phyloP scores from a whole-genome alignment of 108 stramenopile species.

The Epipyxis sp. region DNA sequence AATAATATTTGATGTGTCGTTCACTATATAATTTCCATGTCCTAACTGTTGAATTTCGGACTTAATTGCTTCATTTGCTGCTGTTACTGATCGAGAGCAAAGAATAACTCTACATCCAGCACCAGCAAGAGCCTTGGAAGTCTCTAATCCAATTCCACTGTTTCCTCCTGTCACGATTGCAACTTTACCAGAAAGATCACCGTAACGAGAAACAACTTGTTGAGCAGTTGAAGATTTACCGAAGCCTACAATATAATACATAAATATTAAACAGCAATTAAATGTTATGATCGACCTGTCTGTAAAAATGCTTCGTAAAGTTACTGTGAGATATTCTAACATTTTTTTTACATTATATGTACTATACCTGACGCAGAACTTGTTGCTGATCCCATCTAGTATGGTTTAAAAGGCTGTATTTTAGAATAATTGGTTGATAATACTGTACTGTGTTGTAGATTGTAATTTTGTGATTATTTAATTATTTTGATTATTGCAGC shows the following conservation, averaged over 20 bases:
- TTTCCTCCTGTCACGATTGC: constrained; percentile 55
- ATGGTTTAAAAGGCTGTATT: too few relatives aligned
- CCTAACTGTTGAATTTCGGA: constrained; percentile 28
- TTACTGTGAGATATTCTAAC: too few relatives aligned
- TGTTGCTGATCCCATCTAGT: too few relatives aligned
- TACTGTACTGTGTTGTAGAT: too few relatives aligned
- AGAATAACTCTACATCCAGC: constrained; percentile 54
- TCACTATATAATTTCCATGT: constrained; percentile 36
- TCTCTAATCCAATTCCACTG: constrained; percentile 56
- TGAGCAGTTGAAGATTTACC: background rate
- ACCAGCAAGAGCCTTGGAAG: constrained; percentile 44
- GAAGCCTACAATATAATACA: too few relatives aligned
- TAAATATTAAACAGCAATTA: too few relatives aligned
- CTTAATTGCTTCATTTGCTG: constrained; percentile 18
- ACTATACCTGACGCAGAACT: too few relatives aligned
- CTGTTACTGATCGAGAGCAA: constrained; percentile 37
- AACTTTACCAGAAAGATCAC: constrained; percentile 38
- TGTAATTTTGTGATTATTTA: too few relatives aligned
- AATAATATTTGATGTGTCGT: constrained; percentile 17
- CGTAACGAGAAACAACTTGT: background rate
- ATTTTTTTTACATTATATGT: too few relatives aligned
- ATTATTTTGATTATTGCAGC: too few relatives aligned
- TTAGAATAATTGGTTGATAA: too few relatives aligned
- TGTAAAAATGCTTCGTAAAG: too few relatives aligned
- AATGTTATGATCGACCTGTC: background rate